Percentiles rank a stretch among this genome's conserved stretches.
Evolutionary conservation across 805 yeast genomes (phyloP).

Genomic region (Candida silvicultrix): DNA sequence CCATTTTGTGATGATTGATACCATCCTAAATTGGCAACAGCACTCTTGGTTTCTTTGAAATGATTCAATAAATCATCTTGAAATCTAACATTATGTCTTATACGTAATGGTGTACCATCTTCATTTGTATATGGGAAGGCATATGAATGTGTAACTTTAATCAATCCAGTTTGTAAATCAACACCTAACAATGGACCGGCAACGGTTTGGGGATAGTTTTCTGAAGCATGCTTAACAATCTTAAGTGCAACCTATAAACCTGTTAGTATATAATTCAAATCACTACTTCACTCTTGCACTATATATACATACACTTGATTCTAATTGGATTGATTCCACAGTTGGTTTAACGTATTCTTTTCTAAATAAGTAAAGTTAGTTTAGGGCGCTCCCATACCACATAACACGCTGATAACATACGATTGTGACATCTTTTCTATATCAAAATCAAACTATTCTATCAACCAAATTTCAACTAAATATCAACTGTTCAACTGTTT

Average conservation of each 20-base stretch:
- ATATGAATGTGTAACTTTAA: slow-evolving; percentile 51
- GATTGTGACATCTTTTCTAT: not conserved
- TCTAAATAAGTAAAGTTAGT: not conserved
- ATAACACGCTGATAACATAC: not conserved
- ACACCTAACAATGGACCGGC: slow-evolving; percentile 75
- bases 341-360: slow-evolving; percentile 5
- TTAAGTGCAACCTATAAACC: slow-evolving; percentile 38
- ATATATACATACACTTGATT: slow-evolving; percentile 9
- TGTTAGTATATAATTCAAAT: not conserved
- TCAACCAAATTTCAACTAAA: not conserved
- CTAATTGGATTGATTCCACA: slow-evolving; percentile 13
- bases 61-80: slow-evolving; percentile 62
- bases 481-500: not conserved
- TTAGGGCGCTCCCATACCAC: no score
- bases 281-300: not conserved
- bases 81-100: slow-evolving; percentile 58
- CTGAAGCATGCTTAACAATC: slow-evolving; percentile 62
- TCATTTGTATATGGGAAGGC: slow-evolving; percentile 57
- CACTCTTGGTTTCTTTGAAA: slow-evolving; percentile 56
- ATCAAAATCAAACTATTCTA: no score
- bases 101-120: slow-evolving; percentile 55
- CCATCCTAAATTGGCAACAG: slow-evolving; percentile 75
- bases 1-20: slow-evolving; percentile 68
- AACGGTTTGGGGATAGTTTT: slow-evolving; percentile 51
- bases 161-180: slow-evolving; percentile 45